Base-by-base conservation (phyloP, 1,139 yeast genomes). In the Yamadazyma blattariae region DNA sequence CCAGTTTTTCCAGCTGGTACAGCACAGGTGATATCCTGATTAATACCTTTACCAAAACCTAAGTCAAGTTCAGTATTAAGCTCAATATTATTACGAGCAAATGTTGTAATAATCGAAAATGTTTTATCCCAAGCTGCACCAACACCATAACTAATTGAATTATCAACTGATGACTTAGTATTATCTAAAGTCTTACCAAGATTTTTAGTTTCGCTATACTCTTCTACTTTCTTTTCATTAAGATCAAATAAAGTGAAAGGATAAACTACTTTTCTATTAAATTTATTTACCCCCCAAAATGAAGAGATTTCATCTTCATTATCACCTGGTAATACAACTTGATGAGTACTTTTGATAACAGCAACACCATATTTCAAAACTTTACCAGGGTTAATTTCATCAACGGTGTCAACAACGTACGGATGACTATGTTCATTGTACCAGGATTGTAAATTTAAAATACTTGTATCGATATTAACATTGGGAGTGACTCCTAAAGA, bases 291-390 rank as follows among this genome's bases (percentile, higher is more conserved):
- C 29, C 39, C 35, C 40, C 38, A 10, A 46, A 42, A 34, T 30
- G 42, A 35, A 13, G 39, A 22, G 11, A 45, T 41, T 29, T 45
- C 49, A 13, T 40, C 37, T 19, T 27, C 36, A 24, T 39, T 44
- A 13, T 47, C 47, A 14, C 50, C 48, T 18, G 48, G 51, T 3
- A 52, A 26, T 13, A 56, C 45, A 2, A 55, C 33, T 8, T 57
- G 46, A 5, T 46, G 44, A 5, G 54, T 33, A 2, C 34, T 33
- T 6, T 25, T 20, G 2, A 56, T 36, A 19, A 34, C 39, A 2
- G 47, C 47, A 4, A 43, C 41, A 2, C 59, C 59, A 15, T 35
- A 33, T 22, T 43, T 41, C 20, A 46, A 30, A 6, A 55, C 35
- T n/a, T 29, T 32, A 13, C 28, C 30, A 4, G 55, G 39, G 3